These are phyloP conservation scores for Aureobasidium leucospermi DNA, from an alignment of 2,329 filamentous ascomycete genomes.

Conservation along the genomic window DNA sequence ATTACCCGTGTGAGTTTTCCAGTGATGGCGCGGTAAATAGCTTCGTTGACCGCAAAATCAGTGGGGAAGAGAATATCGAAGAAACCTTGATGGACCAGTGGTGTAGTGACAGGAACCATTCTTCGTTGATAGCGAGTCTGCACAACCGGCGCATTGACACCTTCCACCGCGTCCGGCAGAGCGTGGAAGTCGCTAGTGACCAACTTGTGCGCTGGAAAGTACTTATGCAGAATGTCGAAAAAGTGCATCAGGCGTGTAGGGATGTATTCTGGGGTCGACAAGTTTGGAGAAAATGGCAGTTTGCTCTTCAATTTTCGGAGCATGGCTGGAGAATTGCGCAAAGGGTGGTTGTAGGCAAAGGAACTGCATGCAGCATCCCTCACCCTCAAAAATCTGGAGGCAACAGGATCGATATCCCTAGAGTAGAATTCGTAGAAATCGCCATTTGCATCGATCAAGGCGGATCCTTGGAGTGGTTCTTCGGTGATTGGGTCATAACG, in stretches of 20 bases:
- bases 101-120: constrained; percentile 84
- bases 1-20: constrained; percentile 81
- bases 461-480: constrained; percentile 76
- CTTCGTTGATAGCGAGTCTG: constrained; percentile 85
- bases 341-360: constrained; percentile 54
- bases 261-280: constrained; percentile 83
- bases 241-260: constrained; percentile 94
- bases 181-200: constrained; percentile 85
- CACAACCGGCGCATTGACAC: constrained; percentile 88
- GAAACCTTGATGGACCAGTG: constrained; percentile 92
- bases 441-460: constrained; percentile 75
- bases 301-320: constrained; percentile 55
- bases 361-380: constrained; percentile 63
- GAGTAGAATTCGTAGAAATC: constrained; percentile 96
- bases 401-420: constrained; percentile 71
- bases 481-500: constrained; percentile 82
- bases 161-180: constrained; percentile 73
- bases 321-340: constrained; percentile 44
- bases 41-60: constrained; percentile 83
- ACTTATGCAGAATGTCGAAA: constrained; percentile 80
- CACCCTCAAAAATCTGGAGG: constrained; percentile 74
- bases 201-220: constrained; percentile 85
- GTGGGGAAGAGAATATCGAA: constrained; percentile 99
- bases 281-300: constrained; percentile 65
- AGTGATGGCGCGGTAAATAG: constrained; percentile 86